Evolutionary conservation across 148 eudicot species (phyloP).

Genomic region (Euryodendron excelsum): DNA sequence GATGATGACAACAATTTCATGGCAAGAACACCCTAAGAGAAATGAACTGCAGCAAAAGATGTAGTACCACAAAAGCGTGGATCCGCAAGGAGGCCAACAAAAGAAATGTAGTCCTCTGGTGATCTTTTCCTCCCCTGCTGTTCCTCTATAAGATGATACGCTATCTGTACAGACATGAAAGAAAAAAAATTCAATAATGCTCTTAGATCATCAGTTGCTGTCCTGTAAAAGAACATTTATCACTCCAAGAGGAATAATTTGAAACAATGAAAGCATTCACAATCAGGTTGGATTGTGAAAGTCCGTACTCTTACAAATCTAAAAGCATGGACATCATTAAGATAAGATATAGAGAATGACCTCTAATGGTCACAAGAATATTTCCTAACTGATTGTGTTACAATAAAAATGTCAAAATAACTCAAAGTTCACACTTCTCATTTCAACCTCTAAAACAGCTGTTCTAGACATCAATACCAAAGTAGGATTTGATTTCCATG

Average conservation of each 20-base stretch:
- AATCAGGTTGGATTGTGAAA: not conserved
- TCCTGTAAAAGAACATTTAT: not conserved
- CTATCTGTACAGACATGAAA: no score
- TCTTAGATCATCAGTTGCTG: not conserved
- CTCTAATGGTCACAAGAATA: not conserved
- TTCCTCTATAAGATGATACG: slow-evolving; percentile 85
- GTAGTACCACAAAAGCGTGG: slow-evolving; percentile 84
- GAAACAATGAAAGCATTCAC: not conserved
- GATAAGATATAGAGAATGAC: not conserved
- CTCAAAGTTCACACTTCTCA: not conserved
- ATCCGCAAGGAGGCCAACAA: slow-evolving; percentile 95
- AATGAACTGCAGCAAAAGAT: slow-evolving; percentile 18
- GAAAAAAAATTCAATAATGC: not conserved
- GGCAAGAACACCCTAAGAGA: not conserved
- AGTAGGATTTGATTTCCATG: not conserved
- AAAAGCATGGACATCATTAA: not conserved
- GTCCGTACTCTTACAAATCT: not conserved
- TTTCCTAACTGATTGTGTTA: not conserved
- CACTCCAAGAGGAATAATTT: not conserved
- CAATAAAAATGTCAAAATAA: no score
- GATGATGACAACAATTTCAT: not conserved
- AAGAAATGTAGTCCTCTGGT: slow-evolving; percentile 78
- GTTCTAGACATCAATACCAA: not conserved
- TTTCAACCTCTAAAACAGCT: not conserved
- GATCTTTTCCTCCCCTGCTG: slow-evolving; percentile 68